Conservation (phyloP, 495 filamentous ascomycete genomes). For the Mycothermus thermophilus region DNA sequence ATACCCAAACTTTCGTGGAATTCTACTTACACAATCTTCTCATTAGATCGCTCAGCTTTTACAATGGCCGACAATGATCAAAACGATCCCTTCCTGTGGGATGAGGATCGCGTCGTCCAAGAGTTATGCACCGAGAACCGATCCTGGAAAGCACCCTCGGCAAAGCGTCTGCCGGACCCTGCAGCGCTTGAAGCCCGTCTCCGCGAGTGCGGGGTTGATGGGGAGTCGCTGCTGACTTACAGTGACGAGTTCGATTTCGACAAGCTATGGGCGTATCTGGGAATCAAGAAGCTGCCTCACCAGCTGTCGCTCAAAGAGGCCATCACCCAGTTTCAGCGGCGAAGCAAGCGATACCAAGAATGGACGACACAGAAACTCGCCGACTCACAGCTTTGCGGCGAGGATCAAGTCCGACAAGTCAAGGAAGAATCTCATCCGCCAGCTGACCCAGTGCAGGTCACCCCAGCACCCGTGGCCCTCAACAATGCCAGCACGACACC, state of each 20-base stretch:
- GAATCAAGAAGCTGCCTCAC: constrained; percentile 21
- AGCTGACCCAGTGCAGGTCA: constrained; percentile 2
- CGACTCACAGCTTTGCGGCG: background rate
- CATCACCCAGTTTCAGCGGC: constrained; percentile 16
- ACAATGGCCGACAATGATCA: constrained; percentile 13
- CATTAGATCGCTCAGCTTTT: background rate
- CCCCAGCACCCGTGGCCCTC: background rate
- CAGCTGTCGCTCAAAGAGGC: constrained; percentile 20
- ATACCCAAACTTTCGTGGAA: background rate
- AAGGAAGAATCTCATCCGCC: background rate
- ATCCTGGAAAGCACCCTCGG: constrained; percentile 27
- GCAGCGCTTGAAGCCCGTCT: constrained; percentile 38
- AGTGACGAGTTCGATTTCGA: constrained; percentile 11
- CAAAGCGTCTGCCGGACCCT: constrained; percentile 34
- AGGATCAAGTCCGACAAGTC: constrained; percentile 1
- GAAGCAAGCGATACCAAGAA: constrained; percentile 20
- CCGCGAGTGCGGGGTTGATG: constrained; percentile 45
- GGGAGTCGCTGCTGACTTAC: constrained; percentile 43
- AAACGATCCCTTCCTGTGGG: constrained; percentile 55
- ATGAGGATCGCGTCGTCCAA: constrained; percentile 46
- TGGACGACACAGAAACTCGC: constrained; percentile 12
- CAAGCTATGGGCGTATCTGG: constrained; percentile 17
- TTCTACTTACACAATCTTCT: background rate
- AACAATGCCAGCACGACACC: background rate
- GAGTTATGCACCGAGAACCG: constrained; percentile 45